A percentile compares a stretch with the other conserved stretches of the same genome.
phyloP scores from a whole-genome alignment of 164 flowering plant genomes.

The Protea cynaroides region DNA sequence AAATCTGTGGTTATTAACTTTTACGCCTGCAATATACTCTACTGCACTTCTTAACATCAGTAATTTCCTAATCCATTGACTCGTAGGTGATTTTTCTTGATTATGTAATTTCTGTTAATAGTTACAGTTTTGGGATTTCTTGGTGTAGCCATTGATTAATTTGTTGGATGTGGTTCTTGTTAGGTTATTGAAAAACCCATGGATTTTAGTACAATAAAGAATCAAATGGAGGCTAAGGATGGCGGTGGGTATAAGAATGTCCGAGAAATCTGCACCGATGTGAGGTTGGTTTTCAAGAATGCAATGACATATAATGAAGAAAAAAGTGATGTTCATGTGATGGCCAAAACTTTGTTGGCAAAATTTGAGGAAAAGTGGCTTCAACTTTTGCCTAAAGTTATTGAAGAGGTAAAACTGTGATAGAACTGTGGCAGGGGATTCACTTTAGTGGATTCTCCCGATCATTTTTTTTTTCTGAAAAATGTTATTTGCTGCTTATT shows the following conservation, averaged over 20 bases:
- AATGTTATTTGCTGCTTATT: not conserved
- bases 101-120: not conserved
- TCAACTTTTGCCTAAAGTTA: constrained; percentile 54
- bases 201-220: constrained; percentile 66
- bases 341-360: constrained; percentile 61
- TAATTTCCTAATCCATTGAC: not conserved
- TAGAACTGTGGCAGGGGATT: too few relatives aligned
- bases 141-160: not conserved
- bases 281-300: constrained; percentile 61
- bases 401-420: constrained; percentile 47
- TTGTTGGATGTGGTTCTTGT: not conserved
- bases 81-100: not conserved
- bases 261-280: constrained; percentile 55
- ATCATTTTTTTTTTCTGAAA: not conserved
- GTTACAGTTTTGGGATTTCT: not conserved
- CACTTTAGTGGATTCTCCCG: too few relatives aligned
- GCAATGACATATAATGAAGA: constrained; percentile 71
- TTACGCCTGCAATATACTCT: too few relatives aligned
- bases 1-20: too few relatives aligned
- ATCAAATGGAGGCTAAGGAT: constrained; percentile 67
- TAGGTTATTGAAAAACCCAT: constrained; percentile 74
- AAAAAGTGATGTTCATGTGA: constrained; percentile 52
- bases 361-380: constrained; percentile 72
- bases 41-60: too few relatives aligned
- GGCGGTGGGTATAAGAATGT: constrained; percentile 60